Evolutionary conservation across 306 rosid species (phyloP), one percentile per base, ranked within the genome.

Genomic region (Betula pendula): DNA sequence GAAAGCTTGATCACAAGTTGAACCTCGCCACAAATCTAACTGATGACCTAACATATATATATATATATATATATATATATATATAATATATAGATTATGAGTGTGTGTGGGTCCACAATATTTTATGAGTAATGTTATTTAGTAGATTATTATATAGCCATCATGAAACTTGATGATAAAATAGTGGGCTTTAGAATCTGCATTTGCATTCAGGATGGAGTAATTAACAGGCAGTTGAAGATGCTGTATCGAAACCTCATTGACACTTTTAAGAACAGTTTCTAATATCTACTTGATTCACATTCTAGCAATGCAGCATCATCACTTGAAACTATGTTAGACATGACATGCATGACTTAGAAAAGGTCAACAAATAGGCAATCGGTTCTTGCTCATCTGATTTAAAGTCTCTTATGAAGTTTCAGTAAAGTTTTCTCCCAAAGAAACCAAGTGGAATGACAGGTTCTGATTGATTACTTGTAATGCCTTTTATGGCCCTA

Each of bases 171-270:
- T n/a, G n/a, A n/a, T n/a, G n/a, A n/a, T n/a, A n/a, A n/a, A n/a
- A n/a, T n/a, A n/a, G n/a, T n/a, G n/a, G n/a, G n/a, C 86, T 91
- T 91, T 75, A 87, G 92, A 62, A 91, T 85, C 99, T 92, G 96
- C 85, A 82, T 43, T 79, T n/a, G n/a, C n/a, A n/a, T n/a, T n/a
- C n/a, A n/a, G n/a, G n/a, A n/a, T n/a, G n/a, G n/a, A n/a, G n/a
- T n/a, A n/a, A n/a, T n/a, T n/a, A n/a, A n/a, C n/a, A n/a, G n/a
- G n/a, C n/a, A n/a, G n/a, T n/a, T 2, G 43, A 33, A 40, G 35
- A 42, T 59, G 22, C 27, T 4, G 27, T 17, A 35, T 38, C 8
- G 47, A 65, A n/a, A 65, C 47, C 8, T 65, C 45, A 65, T 35
- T 38, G 22, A 33, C 44, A 62, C 20, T 62, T 8, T 31, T 33